phyloP scores from a whole-genome alignment of 108 stramenopile species.

The Nitzschia sp. region DNA sequence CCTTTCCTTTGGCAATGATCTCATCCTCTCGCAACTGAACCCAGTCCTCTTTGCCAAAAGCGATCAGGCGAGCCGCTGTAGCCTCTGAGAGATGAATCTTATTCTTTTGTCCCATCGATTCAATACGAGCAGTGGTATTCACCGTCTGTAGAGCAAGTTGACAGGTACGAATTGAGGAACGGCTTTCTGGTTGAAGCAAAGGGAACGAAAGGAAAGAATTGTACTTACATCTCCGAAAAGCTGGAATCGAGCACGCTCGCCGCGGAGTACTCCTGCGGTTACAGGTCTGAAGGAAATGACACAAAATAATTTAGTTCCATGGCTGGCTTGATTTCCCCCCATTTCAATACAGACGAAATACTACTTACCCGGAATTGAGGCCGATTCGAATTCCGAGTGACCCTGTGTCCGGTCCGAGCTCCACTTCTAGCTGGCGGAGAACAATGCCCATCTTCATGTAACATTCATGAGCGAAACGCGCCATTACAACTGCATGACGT shows the following conservation, averaged over 20 bases:
- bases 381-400: conserved; percentile 24
- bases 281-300: conserved; percentile 22
- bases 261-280: conserved; percentile 28
- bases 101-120: conserved; percentile 41
- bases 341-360: too few species aligned
- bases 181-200: too few species aligned
- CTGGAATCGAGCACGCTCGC: conserved; percentile 23
- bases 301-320: too few species aligned
- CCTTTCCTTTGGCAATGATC: conserved; percentile 60
- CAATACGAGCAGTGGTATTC: conserved; percentile 48
- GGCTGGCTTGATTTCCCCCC: too few species aligned
- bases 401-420: conserved; percentile 22
- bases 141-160: conserved; percentile 17
- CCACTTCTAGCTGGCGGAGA: conserved; percentile 6
- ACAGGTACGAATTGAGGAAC: too few species aligned
- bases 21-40: conserved; percentile 28
- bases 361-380: too few species aligned
- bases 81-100: conserved; percentile 41
- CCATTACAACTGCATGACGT: conserved; percentile 20
- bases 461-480: conserved; percentile 19
- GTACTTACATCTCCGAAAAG: conserved; percentile 21
- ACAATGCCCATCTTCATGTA: neutral
- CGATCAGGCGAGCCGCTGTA: conserved; percentile 38
- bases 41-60: conserved; percentile 34
- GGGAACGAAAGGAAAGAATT: too few species aligned